These are phyloP conservation scores for Suhomyces pyralidae DNA, from an alignment of 805 yeast species.

Conservation along the genomic window DNA sequence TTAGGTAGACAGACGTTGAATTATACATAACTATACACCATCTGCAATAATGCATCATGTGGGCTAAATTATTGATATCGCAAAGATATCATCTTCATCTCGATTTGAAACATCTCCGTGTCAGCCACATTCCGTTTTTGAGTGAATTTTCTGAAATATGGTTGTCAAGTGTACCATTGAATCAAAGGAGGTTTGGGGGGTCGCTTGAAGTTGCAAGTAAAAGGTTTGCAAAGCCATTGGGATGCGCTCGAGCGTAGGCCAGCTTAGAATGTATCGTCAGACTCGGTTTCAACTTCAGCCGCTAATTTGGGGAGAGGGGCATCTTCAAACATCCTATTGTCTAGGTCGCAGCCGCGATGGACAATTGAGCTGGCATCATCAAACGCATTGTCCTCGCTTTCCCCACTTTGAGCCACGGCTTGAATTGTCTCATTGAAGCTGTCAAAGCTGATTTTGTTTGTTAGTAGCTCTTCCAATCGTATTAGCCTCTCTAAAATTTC, in stretches of 20 bases:
- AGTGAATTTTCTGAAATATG: neutral
- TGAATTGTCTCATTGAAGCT: conserved; percentile 2
- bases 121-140: neutral
- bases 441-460: neutral
- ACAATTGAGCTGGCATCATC: conserved; percentile 7
- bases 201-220: neutral
- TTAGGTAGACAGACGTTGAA: neutral
- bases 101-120: neutral
- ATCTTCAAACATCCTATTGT: neutral
- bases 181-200: neutral
- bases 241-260: neutral
- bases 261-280: neutral
- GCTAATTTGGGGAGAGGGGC: neutral
- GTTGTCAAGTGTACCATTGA: neutral
- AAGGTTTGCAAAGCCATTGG: neutral
- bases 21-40: neutral
- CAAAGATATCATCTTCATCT: neutral
- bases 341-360: conserved; percentile 4
- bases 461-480: conserved; percentile 14
- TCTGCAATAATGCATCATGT: neutral
- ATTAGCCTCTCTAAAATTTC: conserved; percentile 16
- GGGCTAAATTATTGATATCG: neutral
- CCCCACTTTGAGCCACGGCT: neutral
- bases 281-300: conserved; percentile 10
- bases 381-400: neutral